These are phyloP conservation scores for Starmerella gropengiesseri DNA, from an alignment of 805 yeast genomes.

Conservation along the genomic window DNA sequence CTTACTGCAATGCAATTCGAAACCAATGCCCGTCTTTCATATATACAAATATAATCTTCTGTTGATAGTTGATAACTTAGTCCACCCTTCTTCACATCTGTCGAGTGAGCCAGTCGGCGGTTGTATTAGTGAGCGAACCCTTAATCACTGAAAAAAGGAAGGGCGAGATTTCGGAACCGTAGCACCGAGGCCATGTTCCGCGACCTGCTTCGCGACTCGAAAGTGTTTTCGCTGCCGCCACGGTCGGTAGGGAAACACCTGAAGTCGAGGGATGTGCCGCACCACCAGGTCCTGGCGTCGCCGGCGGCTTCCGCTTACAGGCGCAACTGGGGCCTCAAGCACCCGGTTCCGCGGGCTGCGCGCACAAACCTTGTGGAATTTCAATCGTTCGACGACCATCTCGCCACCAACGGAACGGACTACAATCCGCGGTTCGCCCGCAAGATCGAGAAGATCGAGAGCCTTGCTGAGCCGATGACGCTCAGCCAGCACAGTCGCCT, in stretches of 20 bases:
- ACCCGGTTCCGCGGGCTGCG: constrained; percentile 23
- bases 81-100: too few relatives aligned
- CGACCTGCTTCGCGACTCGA: constrained; percentile 22
- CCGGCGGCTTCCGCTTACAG: constrained; percentile 29
- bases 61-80: too few relatives aligned
- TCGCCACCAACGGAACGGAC: constrained; percentile 27
- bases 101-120: too few relatives aligned
- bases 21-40: too few relatives aligned
- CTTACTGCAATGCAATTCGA: too few relatives aligned
- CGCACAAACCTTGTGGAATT: constrained; percentile 24
- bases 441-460: constrained; percentile 26
- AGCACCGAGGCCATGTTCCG: constrained; percentile 5
- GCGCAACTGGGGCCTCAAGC: constrained; percentile 32
- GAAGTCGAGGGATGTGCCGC: constrained; percentile 23
- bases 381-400: constrained; percentile 24
- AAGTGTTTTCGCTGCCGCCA: constrained; percentile 25
- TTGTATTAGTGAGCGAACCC: too few relatives aligned
- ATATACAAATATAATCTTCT: too few relatives aligned
- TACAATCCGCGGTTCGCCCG: constrained; percentile 24
- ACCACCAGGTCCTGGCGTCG: constrained; percentile 27
- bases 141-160: too few relatives aligned
- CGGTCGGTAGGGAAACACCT: constrained; percentile 11
- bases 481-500: constrained; percentile 18
- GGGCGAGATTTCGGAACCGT: too few relatives aligned
- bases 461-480: constrained; percentile 25